Evolutionary conservation across 805 yeast species (phyloP).

Genomic region (Candida awuae): DNA sequence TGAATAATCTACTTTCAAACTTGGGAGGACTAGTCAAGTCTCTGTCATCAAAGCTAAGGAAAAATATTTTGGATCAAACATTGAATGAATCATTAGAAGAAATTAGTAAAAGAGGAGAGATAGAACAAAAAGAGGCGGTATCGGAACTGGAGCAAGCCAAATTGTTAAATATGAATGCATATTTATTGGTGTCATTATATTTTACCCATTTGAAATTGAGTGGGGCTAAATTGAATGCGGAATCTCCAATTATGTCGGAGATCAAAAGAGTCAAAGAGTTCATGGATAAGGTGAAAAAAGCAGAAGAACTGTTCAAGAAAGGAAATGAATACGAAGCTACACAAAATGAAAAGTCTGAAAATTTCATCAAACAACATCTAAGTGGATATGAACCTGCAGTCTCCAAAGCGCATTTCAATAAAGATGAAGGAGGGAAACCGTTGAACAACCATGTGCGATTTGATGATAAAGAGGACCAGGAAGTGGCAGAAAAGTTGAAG

Average conservation of each 20-base stretch:
- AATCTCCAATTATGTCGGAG: constrained; percentile 61
- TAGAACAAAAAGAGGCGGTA: constrained; percentile 6
- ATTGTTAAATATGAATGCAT: constrained; percentile 34
- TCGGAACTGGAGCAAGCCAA: constrained; percentile 26
- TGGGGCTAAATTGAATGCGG: constrained; percentile 45
- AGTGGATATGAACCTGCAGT: constrained; percentile 38
- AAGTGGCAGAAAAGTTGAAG: not conserved
- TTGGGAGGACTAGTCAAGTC: not conserved
- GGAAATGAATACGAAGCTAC: constrained; percentile 19
- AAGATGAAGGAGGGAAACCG: constrained; percentile 14
- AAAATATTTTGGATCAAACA: constrained; percentile 7
- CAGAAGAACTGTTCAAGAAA: constrained; percentile 26
- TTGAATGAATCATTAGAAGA: constrained; percentile 12
- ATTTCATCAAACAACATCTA: constrained; percentile 27
- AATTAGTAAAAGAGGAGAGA: constrained; percentile 7
- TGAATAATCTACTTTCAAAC: constrained; percentile 6
- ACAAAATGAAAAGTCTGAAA: constrained; percentile 12
- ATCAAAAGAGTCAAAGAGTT: constrained; percentile 58
- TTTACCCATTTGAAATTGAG: constrained; percentile 51
- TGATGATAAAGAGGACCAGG: constrained; percentile 7
- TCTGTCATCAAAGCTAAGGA: constrained; percentile 1
- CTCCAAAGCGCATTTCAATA: constrained; percentile 42
- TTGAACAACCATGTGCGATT: constrained; percentile 41
- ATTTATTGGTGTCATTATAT: constrained; percentile 47
- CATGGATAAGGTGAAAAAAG: constrained; percentile 47